phyloP scores from a whole-genome alignment of 2,329 filamentous ascomycete species.

The Penicillium sp. region DNA sequence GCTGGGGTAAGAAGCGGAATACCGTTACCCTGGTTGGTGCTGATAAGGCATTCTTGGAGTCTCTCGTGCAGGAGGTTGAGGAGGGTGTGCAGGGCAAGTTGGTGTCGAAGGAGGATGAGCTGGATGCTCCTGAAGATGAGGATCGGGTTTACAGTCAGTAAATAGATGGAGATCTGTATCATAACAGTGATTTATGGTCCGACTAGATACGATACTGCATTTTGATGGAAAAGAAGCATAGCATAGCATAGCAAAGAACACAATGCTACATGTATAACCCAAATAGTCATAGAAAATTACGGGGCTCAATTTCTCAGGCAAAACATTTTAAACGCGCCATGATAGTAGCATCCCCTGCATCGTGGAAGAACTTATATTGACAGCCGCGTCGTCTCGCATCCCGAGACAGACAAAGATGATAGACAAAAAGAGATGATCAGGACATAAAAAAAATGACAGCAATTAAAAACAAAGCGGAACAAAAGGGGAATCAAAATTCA shows the following conservation, averaged over 20 bases:
- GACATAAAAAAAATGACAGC: constrained; percentile 16
- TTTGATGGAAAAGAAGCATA: background rate
- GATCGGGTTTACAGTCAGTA: constrained; percentile 25
- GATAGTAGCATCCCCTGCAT: constrained; percentile 4
- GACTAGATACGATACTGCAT: background rate
- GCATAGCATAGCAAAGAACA: background rate
- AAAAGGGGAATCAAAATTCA: constrained; percentile 44
- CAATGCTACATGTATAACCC: background rate
- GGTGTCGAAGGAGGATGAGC: constrained; percentile 70
- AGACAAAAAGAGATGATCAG: constrained; percentile 24
- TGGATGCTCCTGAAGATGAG: constrained; percentile 52
- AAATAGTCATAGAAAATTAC: background rate
- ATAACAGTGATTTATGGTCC: background rate
- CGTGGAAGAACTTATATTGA: constrained; percentile 27
- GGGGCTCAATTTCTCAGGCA: background rate
- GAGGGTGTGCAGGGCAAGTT: constrained; percentile 71
- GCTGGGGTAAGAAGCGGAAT: constrained; percentile 85
- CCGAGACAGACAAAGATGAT: constrained; percentile 21
- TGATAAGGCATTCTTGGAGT: constrained; percentile 75
- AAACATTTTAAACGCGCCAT: background rate
- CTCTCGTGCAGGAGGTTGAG: constrained; percentile 74
- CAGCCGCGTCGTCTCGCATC: constrained; percentile 30
- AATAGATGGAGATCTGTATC: background rate
- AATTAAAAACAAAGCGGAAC: constrained; percentile 29
- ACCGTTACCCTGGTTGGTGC: constrained; percentile 84